These are phyloP conservation scores for Casuarina glauca DNA, from an alignment of 306 rosid species.

Conservation along the genomic window DNA sequence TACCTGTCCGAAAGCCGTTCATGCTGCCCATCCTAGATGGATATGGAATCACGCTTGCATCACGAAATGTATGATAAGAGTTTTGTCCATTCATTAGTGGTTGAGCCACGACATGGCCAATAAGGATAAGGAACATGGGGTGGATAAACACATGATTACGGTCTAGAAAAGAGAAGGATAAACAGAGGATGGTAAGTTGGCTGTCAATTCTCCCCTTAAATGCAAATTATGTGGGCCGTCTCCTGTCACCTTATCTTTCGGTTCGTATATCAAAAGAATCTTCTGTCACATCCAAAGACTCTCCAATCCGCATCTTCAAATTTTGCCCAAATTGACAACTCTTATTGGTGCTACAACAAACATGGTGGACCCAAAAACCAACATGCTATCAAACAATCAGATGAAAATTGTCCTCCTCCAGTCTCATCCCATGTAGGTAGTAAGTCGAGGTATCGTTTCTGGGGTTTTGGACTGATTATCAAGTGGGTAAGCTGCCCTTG, in stretches of 20 bases:
- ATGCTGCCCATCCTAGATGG: background rate
- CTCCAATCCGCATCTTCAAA: no score
- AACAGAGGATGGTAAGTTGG: background rate
- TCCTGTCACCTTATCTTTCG: no score
- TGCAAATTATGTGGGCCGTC: no score
- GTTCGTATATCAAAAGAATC: no score
- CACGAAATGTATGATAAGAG: background rate
- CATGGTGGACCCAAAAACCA: slow-evolving; percentile 37
- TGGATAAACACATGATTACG: no score
- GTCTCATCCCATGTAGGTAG: background rate
- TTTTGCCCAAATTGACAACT: slow-evolving; percentile 34
- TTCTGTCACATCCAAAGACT: no score
- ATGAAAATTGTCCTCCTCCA: no score
- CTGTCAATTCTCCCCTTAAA: background rate
- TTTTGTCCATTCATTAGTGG: background rate
- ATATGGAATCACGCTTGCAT: no score
- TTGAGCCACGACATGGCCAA: background rate
- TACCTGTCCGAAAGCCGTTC: slow-evolving; percentile 3
- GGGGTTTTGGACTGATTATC: background rate
- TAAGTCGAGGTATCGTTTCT: background rate
- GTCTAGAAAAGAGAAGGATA: background rate
- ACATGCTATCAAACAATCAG: background rate
- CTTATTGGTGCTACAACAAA: slow-evolving; percentile 45
- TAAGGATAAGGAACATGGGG: background rate
- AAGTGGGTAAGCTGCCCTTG: background rate